These are phyloP conservation scores for Podaxis sp. DNA, from an alignment of 768 basidiomycete species.

Conservation along the genomic window DNA sequence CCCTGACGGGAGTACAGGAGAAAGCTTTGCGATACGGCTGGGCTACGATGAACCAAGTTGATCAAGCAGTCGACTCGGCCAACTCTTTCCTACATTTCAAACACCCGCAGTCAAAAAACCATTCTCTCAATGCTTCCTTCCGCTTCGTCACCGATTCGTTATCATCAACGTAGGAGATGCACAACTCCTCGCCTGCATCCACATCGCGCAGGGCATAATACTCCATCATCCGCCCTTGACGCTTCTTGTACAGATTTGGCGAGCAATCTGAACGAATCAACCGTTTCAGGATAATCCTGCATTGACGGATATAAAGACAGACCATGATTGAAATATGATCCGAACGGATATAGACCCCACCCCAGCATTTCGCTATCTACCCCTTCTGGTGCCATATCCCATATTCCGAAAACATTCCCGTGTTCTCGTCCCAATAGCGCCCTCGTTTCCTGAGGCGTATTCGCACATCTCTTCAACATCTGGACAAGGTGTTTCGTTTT, in stretches of 20 bases:
- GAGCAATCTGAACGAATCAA: constrained; percentile 37
- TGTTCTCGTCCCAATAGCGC: constrained; percentile 53
- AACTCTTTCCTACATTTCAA: constrained; percentile 35
- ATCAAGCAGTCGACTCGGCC: background rate
- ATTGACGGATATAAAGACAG: constrained; percentile 13
- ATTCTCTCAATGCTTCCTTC: constrained; percentile 38
- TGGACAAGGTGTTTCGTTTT: constrained; percentile 11
- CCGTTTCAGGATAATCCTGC: background rate
- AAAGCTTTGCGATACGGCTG: background rate
- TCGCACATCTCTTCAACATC: constrained; percentile 25
- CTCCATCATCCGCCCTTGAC: constrained; percentile 37
- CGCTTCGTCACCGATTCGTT: constrained; percentile 32
- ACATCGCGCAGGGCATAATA: constrained; percentile 43
- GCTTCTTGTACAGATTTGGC: constrained; percentile 46
- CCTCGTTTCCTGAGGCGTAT: constrained; percentile 42
- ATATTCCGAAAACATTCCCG: constrained; percentile 68
- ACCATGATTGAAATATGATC: constrained; percentile 72
- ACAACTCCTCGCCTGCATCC: constrained; percentile 49
- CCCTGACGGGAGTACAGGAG: background rate
- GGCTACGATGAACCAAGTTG: background rate
- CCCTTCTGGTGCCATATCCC: constrained; percentile 45
- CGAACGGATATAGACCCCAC: constrained; percentile 57
- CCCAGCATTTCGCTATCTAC: constrained; percentile 60
- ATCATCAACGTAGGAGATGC: constrained; percentile 50
- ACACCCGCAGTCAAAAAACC: constrained; percentile 57